These are phyloP conservation scores for Luffa aegyptiaca DNA, from an alignment of 306 rosid genomes.

Conservation along the genomic window DNA sequence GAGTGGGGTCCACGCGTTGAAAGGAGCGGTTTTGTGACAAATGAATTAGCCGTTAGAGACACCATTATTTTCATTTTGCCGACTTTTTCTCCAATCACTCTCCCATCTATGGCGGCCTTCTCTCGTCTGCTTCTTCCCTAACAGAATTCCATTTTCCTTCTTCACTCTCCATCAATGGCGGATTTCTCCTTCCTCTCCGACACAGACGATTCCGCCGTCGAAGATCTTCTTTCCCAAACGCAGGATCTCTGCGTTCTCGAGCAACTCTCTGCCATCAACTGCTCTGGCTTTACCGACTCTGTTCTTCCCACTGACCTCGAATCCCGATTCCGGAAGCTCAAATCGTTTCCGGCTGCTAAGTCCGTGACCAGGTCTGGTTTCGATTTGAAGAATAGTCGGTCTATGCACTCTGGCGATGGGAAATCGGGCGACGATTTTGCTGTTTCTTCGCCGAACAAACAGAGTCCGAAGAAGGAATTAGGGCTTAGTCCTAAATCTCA, in stretches of 20 bases:
- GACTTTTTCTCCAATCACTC: not conserved
- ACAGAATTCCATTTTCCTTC: not conserved
- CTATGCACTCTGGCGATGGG: not conserved
- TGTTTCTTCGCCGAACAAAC: conserved; percentile 20
- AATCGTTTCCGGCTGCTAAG: conserved; percentile 48
- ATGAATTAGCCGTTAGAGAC: conserved; percentile 6
- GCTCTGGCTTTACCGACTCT: conserved; percentile 47
- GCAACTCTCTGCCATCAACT: conserved; percentile 69
- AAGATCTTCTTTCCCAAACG: conserved; percentile 59
- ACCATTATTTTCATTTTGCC: not conserved
- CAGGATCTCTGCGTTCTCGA: conserved; percentile 56
- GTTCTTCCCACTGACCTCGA: conserved; percentile 62
- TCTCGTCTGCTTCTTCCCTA: not conserved
- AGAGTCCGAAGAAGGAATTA: conserved; percentile 9
- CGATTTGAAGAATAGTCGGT: not conserved
- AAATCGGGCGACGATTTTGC: conserved; percentile 12
- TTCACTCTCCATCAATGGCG: conserved; percentile 25
- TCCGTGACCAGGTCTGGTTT: not conserved
- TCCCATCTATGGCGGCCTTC: not conserved
- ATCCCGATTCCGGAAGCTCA: conserved; percentile 72
- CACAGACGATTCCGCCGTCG: conserved; percentile 52
- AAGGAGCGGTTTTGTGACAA: not conserved
- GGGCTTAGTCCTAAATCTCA: conserved; percentile 11
- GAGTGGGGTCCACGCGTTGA: not conserved
- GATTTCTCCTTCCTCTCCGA: conserved; percentile 44